Evolutionary conservation across 2,329 filamentous ascomycete genomes (phyloP), one percentile per base, ranked within the genome.

Genomic region (Beauveria sp.): DNA sequence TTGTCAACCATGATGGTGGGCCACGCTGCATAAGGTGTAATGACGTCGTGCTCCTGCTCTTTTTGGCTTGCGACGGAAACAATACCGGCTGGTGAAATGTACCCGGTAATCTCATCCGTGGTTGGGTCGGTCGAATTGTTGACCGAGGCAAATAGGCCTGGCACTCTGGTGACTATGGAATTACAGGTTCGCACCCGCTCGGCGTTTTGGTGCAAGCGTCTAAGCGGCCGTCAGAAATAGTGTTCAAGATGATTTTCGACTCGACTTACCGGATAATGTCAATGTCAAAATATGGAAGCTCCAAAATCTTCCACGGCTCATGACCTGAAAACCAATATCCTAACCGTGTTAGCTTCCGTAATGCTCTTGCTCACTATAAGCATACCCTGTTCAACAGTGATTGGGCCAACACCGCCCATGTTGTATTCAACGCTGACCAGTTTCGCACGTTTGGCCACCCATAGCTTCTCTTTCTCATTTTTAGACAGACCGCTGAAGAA

Each of bases 131-230:
- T 78, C 5, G 71, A 70, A 61, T 78, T 77, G 66, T 77, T 77
- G 59, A 77, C 68, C 0, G 75, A 77, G 0, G 76, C 76, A 50
- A 75, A 77, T 62, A 78, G 70, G 0, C 76, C 76, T 0, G 75
- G 73, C 0, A 68, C 62, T 24, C 71, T 69, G 30, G 71, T 75
- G 30, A 72, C 67, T 3, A 73, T 69, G 0, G 75, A 76, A 62
- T 77, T 76, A 64, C 75, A 77, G 3, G 76, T 77, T 3, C 76
- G 70, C 22, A 70, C 76, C 28, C 74, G 67, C 62, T 77, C 76
- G 1, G 70, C 72, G 18, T 77, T 77, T 26, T 71, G 64, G 63
- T 72, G 76, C 1, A 77, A 52, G 9, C 75, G 71, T 14, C 73
- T 74, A 8, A 12, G 5, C 2, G 20, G 8, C 2, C 18, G 22